Base-by-base conservation (phyloP, 2,329 filamentous ascomycete species). In the Alternaria metachromatica region DNA sequence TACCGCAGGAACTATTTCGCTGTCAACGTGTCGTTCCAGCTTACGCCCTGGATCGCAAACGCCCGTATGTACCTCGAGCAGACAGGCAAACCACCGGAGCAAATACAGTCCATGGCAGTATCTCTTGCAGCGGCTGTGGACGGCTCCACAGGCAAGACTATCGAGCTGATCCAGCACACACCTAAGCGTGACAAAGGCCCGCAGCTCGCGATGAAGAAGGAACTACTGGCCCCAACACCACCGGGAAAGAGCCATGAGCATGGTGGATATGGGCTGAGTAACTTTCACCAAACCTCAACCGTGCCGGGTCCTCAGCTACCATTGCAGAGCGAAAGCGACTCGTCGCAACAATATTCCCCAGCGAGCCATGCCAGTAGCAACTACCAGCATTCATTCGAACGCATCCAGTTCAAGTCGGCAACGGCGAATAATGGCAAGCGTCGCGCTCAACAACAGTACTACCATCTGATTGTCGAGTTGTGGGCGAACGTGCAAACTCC, bases 401-500 rank as follows among this genome's bases (percentile, higher is more conserved):
- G 94, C 11, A 96, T 97, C 55, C 94, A 97, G 73, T 97, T 97
- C 86, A 96, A 97, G 79, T 92, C 93, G 68, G 94, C 94, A 1
- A 97, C 94, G 0, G 93, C 93, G 23, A 97, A 97, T 82, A 97
- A 97, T 70, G 94, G 94, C 50, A 97, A 97, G 79, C 87, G 94
- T 70, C 86, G 94, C 60, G 94, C 94, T 1, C 93, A 94, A 18
- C 94, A 97, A 76, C 94, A 97, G 72, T 97, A 94, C 79, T 97
- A 96, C 75, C 92, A 96, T 72, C 85, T 97, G n/a, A 88, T 96
- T 49, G 90, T 97, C 5, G 93, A 97, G 76, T 73, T 81, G 20
- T 80, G 76, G 74, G 79, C 77, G 8, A 80, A 81, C 45, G 63
- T 81, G 6, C 78, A 79, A 56, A 75, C 65, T 30, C 58, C 71